These are phyloP conservation scores for Capsicum chinense DNA, from an alignment of 257 asterid genomes.

Conservation along the genomic window DNA sequence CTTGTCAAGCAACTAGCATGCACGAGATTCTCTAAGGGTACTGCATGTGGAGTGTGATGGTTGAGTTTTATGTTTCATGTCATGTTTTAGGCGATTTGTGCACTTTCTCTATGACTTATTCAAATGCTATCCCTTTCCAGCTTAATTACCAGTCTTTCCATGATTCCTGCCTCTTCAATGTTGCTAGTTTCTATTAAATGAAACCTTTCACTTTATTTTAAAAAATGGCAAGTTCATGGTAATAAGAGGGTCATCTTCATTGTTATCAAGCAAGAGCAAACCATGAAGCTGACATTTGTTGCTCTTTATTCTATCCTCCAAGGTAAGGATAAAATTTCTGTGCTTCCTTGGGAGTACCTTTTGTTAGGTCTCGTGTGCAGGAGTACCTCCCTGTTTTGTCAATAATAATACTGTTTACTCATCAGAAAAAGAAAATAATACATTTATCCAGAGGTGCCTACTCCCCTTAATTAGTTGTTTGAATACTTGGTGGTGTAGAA, in stretches of 20 bases:
- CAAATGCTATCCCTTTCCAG: background rate
- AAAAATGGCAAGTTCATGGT: background rate
- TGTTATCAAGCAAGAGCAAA: background rate
- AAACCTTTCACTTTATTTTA: background rate
- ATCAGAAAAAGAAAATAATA: background rate
- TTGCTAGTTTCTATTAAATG: background rate
- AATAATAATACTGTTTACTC: background rate
- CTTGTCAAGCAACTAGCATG: background rate
- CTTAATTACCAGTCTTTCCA: background rate
- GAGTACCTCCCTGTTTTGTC: background rate
- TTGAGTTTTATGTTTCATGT: background rate
- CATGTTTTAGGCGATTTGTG: background rate
- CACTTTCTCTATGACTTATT: background rate
- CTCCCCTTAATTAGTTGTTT: background rate
- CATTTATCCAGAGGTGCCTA: background rate
- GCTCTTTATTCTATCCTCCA: background rate
- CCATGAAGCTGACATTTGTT: background rate
- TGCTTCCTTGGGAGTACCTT: too few relatives aligned
- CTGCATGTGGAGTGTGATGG: background rate
- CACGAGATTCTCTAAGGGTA: conserved; percentile 11
- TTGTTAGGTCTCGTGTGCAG: too few relatives aligned
- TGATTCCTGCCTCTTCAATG: background rate
- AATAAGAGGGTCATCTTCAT: background rate
- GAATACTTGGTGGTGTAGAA: background rate
- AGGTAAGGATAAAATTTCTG: too few relatives aligned